A percentile compares a stretch with the other conserved stretches of the same genome.
These are phyloP conservation scores for Cordyceps tenuipes DNA, from an alignment of 2,329 filamentous ascomycete genomes.

Conservation along the genomic window DNA sequence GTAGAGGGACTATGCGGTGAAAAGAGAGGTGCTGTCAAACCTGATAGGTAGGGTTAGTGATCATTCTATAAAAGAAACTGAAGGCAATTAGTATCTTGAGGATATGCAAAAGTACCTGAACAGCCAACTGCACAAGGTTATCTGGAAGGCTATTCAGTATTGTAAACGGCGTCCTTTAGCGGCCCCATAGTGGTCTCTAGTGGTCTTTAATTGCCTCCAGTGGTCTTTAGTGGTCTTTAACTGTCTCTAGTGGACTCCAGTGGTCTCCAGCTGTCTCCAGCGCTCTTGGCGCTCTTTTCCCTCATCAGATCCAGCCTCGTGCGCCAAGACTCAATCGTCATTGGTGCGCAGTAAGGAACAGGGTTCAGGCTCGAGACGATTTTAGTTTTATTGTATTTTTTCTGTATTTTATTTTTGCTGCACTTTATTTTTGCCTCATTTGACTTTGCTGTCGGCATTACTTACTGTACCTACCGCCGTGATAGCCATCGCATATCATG, in stretches of 20 bases:
- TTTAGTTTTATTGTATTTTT: too few relatives aligned
- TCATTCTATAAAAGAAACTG: too few relatives aligned
- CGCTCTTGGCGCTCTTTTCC: not conserved
- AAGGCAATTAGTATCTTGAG: too few relatives aligned
- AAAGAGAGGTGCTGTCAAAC: too few relatives aligned
- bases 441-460: not conserved
- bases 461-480: not conserved
- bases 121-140: not conserved
- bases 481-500: not conserved
- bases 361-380: not conserved
- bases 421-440: too few relatives aligned
- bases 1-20: too few relatives aligned
- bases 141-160: slow-evolving; percentile 8
- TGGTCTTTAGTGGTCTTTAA: too few relatives aligned
- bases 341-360: not conserved
- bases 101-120: not conserved
- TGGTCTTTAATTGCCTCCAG: too few relatives aligned
- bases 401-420: too few relatives aligned
- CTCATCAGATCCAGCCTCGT: slow-evolving; percentile 4
- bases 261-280: too few relatives aligned
- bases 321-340: not conserved
- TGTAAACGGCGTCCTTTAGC: slow-evolving; percentile 2
- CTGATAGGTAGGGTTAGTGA: too few relatives aligned
- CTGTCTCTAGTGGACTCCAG: not conserved
- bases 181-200: not conserved